Evolutionary conservation across 495 filamentous ascomycete genomes (phyloP), one percentile per base, ranked within the genome.

Genomic region (Tuber brumale): DNA sequence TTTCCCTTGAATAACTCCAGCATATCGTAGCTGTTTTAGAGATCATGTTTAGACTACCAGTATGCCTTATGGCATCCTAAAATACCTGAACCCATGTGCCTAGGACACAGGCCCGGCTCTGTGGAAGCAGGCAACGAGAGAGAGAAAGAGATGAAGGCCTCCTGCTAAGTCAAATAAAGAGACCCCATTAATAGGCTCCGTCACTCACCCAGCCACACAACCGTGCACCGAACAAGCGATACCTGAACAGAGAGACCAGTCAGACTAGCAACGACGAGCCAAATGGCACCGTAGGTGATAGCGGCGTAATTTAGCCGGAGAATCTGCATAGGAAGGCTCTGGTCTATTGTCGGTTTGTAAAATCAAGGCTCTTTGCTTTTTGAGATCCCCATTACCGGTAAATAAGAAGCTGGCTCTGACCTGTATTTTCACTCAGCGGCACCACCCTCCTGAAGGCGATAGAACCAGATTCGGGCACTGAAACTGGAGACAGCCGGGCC

Each of bases 251-350:
- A 74, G 79, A 81, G 69, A 46, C 80, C 79, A 71, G 23, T 81
- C 21, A 76, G 76, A n/a, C 76, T 81, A n/a, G 76, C 76, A 37
- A n/a, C 39, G 48, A 57, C 27, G 41, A 73, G 46, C 31, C 80
- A 77, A 69, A 81, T 81, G 45, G 79, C 72, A 41, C 31, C 48
- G 12, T 76, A 78, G 51, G 74, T 72, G 73, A 81, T 74, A 75
- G 79, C 76, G 44, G 76, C 76, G 10, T 61, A 81, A 71, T 81
- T 81, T 74, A 70, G n/a, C 79, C 12, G 80, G 35, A 71, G 71
- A 66, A 70, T 78, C 8, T 76, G 81, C 66, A 69, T 78, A 73
- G 80, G 46, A 31, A 78, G 79, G 51, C 81, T 81, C 76, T 76
- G 79, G 79, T 74, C 78, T 70, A 74, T 78, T 43, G 71, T 76